Evolutionary conservation across 2,329 filamentous ascomycete genomes (phyloP).

Genomic region (Arthrobotrys conoides): DNA sequence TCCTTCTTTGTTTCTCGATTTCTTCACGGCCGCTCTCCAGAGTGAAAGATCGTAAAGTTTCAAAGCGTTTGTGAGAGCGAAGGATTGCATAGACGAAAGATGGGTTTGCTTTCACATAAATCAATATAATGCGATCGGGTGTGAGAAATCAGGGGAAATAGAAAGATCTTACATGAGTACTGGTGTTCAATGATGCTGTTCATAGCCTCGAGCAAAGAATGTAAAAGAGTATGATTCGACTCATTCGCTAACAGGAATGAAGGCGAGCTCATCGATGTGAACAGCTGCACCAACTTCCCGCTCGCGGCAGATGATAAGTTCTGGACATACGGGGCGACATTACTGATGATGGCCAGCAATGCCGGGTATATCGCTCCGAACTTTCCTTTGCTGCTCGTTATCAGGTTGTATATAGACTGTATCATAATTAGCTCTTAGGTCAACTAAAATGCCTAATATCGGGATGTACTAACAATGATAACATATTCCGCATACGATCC

Average conservation of each 20-base stretch:
- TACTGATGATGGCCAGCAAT: constrained; percentile 91
- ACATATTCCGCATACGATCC: constrained; percentile 95
- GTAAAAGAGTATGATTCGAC: constrained; percentile 84
- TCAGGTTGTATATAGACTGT: constrained; percentile 91
- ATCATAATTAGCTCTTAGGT: constrained; percentile 29
- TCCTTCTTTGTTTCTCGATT: constrained; percentile 82
- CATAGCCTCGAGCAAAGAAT: constrained; percentile 87
- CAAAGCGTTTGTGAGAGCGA: constrained; percentile 84
- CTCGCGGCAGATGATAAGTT: constrained; percentile 81
- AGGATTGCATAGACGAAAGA: constrained; percentile 84
- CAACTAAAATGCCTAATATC: not conserved
- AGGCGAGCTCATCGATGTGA: constrained; percentile 91
- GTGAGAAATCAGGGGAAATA: not conserved
- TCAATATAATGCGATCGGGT: constrained; percentile 59
- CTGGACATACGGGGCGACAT: constrained; percentile 87
- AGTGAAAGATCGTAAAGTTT: constrained; percentile 87
- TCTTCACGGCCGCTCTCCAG: constrained; percentile 93
- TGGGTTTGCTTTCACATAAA: constrained; percentile 76
- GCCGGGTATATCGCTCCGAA: constrained; percentile 93
- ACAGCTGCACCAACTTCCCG: constrained; percentile 87
- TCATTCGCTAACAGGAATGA: constrained; percentile 94
- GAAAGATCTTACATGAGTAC: constrained; percentile 76
- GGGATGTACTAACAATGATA: constrained; percentile 78
- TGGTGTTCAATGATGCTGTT: constrained; percentile 92
- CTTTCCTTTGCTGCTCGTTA: constrained; percentile 90